These are phyloP conservation scores for Coleophoma eucalyptorum DNA, from an alignment of 2,329 filamentous ascomycete species.

Conservation along the genomic window DNA sequence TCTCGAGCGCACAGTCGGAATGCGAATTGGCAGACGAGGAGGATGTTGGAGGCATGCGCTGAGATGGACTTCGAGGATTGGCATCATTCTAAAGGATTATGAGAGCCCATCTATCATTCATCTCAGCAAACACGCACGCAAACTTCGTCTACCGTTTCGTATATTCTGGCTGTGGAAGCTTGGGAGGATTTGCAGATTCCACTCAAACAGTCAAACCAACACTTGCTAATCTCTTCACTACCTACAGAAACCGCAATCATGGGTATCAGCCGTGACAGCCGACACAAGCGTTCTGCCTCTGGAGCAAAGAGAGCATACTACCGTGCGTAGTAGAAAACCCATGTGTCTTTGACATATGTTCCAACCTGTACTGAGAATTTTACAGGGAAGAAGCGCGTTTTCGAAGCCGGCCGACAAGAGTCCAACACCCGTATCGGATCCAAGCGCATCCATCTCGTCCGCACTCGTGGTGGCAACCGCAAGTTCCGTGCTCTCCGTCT, in stretches of 20 bases:
- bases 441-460: constrained; percentile 96
- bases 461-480: constrained; percentile 97
- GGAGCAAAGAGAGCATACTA: constrained; percentile 96
- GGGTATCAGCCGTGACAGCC: constrained; percentile 99
- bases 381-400: constrained; percentile 91
- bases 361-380: constrained; percentile 61
- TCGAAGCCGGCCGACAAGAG: constrained; percentile 99
- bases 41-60: no score
- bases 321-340: constrained; percentile 73
- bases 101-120: no score
- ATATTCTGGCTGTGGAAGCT: constrained; percentile 1
- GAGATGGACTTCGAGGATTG: no score
- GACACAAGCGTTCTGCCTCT: constrained; percentile 99
- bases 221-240: constrained; percentile 23
- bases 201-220: not conserved
- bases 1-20: no score
- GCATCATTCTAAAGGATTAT: no score
- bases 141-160: not conserved
- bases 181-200: not conserved
- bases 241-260: constrained; percentile 73
- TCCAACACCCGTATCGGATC: constrained; percentile 98
- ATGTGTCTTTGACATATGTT: constrained; percentile 64
- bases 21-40: no score
- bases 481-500: constrained; percentile 99
- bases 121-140: not conserved